These are phyloP conservation scores for Hyaloscypha bicolor DNA, from an alignment of 495 filamentous ascomycete genomes.

Conservation along the genomic window DNA sequence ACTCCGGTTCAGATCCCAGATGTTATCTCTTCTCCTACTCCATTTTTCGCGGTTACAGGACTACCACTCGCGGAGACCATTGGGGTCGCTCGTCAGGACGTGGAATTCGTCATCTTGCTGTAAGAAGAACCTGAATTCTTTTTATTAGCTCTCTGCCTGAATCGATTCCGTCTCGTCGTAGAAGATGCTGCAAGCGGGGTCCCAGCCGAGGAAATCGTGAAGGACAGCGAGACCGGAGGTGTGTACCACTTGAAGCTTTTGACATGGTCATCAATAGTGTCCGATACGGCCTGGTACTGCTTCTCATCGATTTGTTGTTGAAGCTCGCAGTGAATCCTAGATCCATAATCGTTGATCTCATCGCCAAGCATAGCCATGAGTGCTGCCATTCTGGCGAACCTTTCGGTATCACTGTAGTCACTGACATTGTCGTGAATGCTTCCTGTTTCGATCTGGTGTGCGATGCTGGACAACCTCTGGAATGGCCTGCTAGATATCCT, in stretches of 20 bases:
- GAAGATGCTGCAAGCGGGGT: neutral
- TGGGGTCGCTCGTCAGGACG: neutral
- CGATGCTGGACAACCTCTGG: neutral
- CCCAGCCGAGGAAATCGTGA: neutral
- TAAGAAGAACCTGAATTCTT: neutral
- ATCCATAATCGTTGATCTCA: neutral
- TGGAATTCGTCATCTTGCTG: neutral
- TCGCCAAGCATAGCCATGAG: neutral
- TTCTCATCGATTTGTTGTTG: neutral
- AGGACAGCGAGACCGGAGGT: neutral
- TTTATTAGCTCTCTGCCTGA: neutral
- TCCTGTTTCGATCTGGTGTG: neutral
- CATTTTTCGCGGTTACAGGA: neutral
- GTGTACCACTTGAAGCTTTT: neutral
- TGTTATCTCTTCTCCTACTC: neutral
- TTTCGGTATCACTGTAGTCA: neutral
- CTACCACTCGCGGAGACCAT: neutral
- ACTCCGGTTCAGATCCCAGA: neutral
- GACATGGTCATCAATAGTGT: neutral
- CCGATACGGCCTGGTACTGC: neutral
- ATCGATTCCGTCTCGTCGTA: neutral
- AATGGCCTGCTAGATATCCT: neutral
- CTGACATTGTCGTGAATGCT: neutral
- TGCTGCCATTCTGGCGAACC: neutral
- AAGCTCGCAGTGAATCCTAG: neutral